Conservation (phyloP, 805 yeast genomes). For the Naumovozyma castellii region DNA sequence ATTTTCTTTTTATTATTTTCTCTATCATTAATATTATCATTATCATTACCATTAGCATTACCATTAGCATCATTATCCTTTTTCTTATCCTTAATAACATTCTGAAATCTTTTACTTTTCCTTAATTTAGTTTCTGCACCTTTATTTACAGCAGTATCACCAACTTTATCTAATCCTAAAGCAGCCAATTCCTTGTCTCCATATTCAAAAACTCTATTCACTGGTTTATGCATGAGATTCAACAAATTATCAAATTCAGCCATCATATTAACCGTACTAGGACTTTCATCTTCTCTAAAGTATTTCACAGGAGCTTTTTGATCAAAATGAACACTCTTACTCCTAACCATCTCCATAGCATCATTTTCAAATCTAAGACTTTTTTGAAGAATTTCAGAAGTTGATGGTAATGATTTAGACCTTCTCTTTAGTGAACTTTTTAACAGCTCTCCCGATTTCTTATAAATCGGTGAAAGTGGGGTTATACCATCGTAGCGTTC, state of each 20-base stretch:
- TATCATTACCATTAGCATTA: not conserved
- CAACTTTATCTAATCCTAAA: slow-evolving; percentile 4
- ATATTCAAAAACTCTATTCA: slow-evolving; percentile 5
- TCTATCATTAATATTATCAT: not conserved
- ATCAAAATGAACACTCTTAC: slow-evolving; percentile 77
- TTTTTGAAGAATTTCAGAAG: slow-evolving; percentile 5
- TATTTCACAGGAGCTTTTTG: slow-evolving; percentile 61
- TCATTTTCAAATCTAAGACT: not conserved
- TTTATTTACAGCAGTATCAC: not conserved
- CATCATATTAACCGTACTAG: slow-evolving; percentile 51
- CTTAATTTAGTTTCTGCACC: slow-evolving; percentile 4
- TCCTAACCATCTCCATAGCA: slow-evolving; percentile 39
- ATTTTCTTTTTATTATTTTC: not conserved
- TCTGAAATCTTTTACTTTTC: slow-evolving; percentile 12
- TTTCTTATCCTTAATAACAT: slow-evolving; percentile 2
- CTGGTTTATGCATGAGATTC: slow-evolving; percentile 18
- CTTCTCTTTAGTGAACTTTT: slow-evolving; percentile 28
- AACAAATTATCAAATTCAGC: slow-evolving; percentile 28
- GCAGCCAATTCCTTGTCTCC: slow-evolving; percentile 8
- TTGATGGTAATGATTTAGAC: slow-evolving; percentile 38
- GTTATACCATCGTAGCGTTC: slow-evolving; percentile 7
- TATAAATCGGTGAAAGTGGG: slow-evolving; percentile 41
- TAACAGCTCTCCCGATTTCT: slow-evolving; percentile 78
- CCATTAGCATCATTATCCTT: not conserved
- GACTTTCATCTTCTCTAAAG: slow-evolving; percentile 66